These are phyloP conservation scores for Talaromyces proteolyticus DNA, from an alignment of 495 filamentous ascomycete species.

Conservation along the genomic window DNA sequence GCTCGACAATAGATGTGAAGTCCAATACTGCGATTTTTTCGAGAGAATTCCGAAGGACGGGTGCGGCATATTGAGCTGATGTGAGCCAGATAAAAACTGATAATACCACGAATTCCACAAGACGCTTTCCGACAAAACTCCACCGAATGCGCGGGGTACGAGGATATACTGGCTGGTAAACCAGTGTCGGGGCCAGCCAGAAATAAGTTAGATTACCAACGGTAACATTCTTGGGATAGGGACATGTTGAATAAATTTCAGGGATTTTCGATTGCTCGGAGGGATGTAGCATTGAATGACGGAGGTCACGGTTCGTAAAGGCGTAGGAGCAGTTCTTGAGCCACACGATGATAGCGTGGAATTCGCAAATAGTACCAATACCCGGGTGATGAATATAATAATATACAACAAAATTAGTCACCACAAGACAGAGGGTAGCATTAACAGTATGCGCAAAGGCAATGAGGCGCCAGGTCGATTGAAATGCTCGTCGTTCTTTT, in stretches of 20 bases:
- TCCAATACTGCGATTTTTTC: constrained; percentile 79
- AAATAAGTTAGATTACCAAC: constrained; percentile 84
- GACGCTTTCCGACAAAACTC: constrained; percentile 77
- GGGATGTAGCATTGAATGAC: constrained; percentile 76
- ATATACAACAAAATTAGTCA: constrained; percentile 84
- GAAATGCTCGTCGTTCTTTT: constrained; percentile 45
- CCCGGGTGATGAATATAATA: constrained; percentile 85
- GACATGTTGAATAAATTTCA: constrained; percentile 72
- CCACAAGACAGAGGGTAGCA: constrained; percentile 67
- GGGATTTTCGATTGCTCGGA: constrained; percentile 55
- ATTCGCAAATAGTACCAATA: constrained; percentile 83
- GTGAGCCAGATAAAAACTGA: constrained; percentile 89
- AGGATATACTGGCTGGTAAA: constrained; percentile 96
- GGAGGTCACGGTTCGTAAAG: constrained; percentile 91
- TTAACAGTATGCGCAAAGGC: constrained; percentile 77
- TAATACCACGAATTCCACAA: constrained; percentile 68
- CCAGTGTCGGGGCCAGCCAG: constrained; percentile 93
- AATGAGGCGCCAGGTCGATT: constrained; percentile 70
- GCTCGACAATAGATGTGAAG: constrained; percentile 75
- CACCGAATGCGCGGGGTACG: constrained; percentile 71
- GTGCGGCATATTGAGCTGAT: constrained; percentile 87
- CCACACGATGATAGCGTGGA: constrained; percentile 94
- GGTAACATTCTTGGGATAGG: constrained; percentile 88
- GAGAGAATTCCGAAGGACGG: constrained; percentile 81
- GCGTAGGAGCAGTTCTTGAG: constrained; percentile 94